Conservation (phyloP, 768 basidiomycete genomes). For the Auriscalpium vulgare region DNA sequence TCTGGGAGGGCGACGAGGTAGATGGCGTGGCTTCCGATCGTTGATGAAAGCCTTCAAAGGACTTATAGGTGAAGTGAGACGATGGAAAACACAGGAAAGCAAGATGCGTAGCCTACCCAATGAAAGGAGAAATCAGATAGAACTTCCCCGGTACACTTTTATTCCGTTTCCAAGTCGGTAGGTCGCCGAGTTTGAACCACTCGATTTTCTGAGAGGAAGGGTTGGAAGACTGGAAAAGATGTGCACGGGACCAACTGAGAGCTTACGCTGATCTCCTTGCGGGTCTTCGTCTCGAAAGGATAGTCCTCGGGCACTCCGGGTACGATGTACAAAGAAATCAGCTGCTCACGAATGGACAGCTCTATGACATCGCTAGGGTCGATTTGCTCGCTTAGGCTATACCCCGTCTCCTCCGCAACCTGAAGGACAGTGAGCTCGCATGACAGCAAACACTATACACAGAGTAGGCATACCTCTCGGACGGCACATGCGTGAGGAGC, state of each 20-base stretch:
- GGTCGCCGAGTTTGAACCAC: slow-evolving; percentile 85
- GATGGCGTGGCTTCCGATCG: slow-evolving; percentile 46
- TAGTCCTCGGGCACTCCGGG: slow-evolving; percentile 83
- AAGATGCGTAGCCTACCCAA: slow-evolving; percentile 46
- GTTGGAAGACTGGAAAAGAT: slow-evolving; percentile 14
- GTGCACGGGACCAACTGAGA: slow-evolving; percentile 2
- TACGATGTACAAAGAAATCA: slow-evolving; percentile 86
- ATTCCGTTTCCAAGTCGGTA: slow-evolving; percentile 89
- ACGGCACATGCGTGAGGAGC: slow-evolving; percentile 77
- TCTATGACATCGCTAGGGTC: slow-evolving; percentile 67
- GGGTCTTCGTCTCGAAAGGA: slow-evolving; percentile 84
- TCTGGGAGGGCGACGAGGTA: slow-evolving; percentile 32
- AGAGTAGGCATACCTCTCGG: slow-evolving; percentile 62
- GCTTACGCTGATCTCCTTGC: slow-evolving; percentile 96
- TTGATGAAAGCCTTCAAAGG: slow-evolving; percentile 62
- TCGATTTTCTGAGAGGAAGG: slow-evolving; percentile 72
- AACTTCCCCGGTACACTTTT: slow-evolving; percentile 70
- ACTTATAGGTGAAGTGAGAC: slow-evolving; percentile 25
- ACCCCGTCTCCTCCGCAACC: slow-evolving; percentile 97
- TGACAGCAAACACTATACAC: neutral
- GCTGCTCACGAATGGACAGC: slow-evolving; percentile 83
- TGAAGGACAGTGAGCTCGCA: slow-evolving; percentile 25
- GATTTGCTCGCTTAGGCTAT: slow-evolving; percentile 68
- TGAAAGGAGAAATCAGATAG: slow-evolving; percentile 93
- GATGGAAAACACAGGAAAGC: neutral